Evolutionary conservation across 2,329 filamentous ascomycete genomes (phyloP).

Genomic region (Claviceps citrina): DNA sequence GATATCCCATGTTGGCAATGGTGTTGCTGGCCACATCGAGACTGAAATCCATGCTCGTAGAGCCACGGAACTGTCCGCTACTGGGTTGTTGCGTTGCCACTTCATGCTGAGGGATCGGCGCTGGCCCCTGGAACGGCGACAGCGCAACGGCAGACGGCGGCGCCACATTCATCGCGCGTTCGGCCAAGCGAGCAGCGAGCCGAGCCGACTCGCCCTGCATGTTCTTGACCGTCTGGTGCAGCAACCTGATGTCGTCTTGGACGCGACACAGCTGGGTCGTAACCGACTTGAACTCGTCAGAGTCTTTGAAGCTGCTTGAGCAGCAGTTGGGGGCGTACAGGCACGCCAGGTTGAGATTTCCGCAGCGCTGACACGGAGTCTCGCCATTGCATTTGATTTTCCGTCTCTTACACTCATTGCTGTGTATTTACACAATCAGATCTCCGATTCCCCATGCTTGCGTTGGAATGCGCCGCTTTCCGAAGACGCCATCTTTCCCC

Average conservation of each 20-base stretch:
- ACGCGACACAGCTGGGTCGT: conserved; percentile 55
- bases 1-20: conserved; percentile 78
- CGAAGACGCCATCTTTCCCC: too few species aligned
- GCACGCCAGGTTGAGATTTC: conserved; percentile 50
- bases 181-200: conserved; percentile 25
- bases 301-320: conserved; percentile 74
- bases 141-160: conserved; percentile 20
- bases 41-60: conserved; percentile 73
- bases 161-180: conserved; percentile 24
- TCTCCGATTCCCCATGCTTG: background rate
- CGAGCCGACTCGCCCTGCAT: conserved; percentile 43
- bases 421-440: conserved; percentile 14
- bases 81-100: conserved; percentile 32
- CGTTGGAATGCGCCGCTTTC: too few species aligned
- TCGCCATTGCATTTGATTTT: conserved; percentile 65
- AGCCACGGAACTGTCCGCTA: conserved; percentile 60
- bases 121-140: conserved; percentile 27
- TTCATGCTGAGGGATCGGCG: conserved; percentile 24
- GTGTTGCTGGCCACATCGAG: conserved; percentile 78
- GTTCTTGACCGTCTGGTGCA: conserved; percentile 56
- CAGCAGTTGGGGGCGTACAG: conserved; percentile 53
- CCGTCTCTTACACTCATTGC: conserved; percentile 60
- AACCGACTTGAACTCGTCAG: conserved; percentile 79
- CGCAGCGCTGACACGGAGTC: conserved; percentile 50
- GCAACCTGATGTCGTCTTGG: conserved; percentile 69